Percentiles rank a stretch among this genome's conserved stretches.
phyloP scores from a whole-genome alignment of 805 yeast genomes.

The Hanseniaspora nectarophila region DNA sequence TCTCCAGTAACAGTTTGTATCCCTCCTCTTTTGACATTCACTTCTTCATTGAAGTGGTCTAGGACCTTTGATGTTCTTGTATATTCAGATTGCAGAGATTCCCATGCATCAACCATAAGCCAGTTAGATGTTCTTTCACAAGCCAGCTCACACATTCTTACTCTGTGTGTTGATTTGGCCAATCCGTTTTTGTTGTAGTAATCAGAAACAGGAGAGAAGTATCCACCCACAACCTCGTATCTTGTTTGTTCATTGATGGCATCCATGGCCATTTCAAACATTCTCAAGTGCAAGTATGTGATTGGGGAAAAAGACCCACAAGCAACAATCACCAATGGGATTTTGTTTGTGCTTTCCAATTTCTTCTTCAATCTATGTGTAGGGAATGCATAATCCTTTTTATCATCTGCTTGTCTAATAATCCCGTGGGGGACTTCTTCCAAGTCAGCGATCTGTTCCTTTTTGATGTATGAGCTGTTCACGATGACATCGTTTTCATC shows the following conservation, averaged over 20 bases:
- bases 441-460: constrained; percentile 70
- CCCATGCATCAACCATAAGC: constrained; percentile 99
- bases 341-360: constrained; percentile 60
- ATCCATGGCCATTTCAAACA: constrained; percentile 98
- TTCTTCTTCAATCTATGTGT: constrained; percentile 67
- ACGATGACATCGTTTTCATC: constrained; percentile 49
- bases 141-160: constrained; percentile 94
- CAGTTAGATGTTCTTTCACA: constrained; percentile 93
- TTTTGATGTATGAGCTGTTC: constrained; percentile 27
- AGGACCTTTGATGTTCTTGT: constrained; percentile 90
- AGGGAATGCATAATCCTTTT: constrained; percentile 70
- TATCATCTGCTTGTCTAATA: constrained; percentile 65
- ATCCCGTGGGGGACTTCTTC: constrained; percentile 97
- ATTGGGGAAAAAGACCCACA: constrained; percentile 96
- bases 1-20: constrained; percentile 49
- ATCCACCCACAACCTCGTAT: constrained; percentile 93
- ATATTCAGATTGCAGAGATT: constrained; percentile 77
- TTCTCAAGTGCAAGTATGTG: constrained; percentile 84
- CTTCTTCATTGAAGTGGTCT: constrained; percentile 93
- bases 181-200: constrained; percentile 87
- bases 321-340: constrained; percentile 88
- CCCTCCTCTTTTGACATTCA: constrained; percentile 83
- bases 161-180: constrained; percentile 80
- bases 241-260: constrained; percentile 81
- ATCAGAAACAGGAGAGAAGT: constrained; percentile 87